phyloP scores from a whole-genome alignment of 768 basidiomycete species.

The Suillus placidus region DNA sequence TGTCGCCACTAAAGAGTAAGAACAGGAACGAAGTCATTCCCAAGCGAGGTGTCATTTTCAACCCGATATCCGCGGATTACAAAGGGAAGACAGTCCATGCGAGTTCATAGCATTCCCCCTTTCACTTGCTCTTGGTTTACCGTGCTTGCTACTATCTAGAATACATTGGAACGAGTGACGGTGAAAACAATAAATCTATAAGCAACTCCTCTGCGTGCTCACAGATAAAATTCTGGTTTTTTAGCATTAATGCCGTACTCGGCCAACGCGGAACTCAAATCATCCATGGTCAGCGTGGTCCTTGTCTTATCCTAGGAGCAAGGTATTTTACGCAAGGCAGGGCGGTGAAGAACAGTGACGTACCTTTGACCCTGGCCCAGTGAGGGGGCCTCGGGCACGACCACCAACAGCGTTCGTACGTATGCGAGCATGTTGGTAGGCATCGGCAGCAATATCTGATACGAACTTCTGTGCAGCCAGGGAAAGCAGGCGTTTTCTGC shows the following conservation, averaged over 20 bases:
- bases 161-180: neutral
- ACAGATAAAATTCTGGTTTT: constrained; percentile 94
- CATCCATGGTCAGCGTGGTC: constrained; percentile 97
- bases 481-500: constrained; percentile 90
- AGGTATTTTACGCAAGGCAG: constrained; percentile 7
- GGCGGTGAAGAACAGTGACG: constrained; percentile 19
- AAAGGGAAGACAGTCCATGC: neutral
- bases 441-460: constrained; percentile 94
- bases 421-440: constrained; percentile 96
- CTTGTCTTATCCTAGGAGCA: constrained; percentile 77
- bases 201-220: constrained; percentile 12
- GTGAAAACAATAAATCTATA: neutral
- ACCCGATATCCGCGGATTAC: neutral
- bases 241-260: constrained; percentile 95
- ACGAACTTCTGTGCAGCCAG: constrained; percentile 98
- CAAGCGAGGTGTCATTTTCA: neutral
- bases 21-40: neutral
- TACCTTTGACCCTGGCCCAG: constrained; percentile 69
- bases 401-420: constrained; percentile 85
- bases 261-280: constrained; percentile 86
- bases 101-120: neutral
- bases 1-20: neutral
- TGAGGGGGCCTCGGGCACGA: constrained; percentile 57
- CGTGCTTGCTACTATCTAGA: constrained; percentile 3
- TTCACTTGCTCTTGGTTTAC: neutral